Conservation (phyloP, 306 rosid genomes). For the Cucurbita maxima region DNA sequence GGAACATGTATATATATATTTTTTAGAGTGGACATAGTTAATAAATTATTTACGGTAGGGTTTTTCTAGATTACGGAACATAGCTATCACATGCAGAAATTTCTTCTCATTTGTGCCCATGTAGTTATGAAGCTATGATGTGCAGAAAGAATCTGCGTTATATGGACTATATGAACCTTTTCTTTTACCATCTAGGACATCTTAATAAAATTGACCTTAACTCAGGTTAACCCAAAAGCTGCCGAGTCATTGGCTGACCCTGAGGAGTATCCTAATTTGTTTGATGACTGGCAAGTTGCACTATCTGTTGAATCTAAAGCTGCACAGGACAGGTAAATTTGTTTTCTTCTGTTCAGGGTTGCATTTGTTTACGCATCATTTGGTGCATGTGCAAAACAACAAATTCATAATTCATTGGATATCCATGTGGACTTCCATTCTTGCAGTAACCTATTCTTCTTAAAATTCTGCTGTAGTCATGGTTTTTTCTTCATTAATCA, state of each 20-base stretch:
- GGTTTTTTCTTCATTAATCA: no score
- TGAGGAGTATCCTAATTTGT: conserved; percentile 87
- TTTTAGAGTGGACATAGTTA: background rate
- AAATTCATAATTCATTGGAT: background rate
- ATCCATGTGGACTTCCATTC: no score
- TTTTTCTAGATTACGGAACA: background rate
- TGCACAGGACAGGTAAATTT: conserved; percentile 45
- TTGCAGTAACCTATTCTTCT: no score
- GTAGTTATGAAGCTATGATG: background rate
- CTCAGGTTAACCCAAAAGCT: conserved; percentile 84
- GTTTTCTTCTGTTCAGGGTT: background rate
- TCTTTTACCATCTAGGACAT: background rate
- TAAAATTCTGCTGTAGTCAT: no score
- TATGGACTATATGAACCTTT: background rate
- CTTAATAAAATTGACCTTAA: conserved; percentile 8
- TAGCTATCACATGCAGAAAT: background rate
- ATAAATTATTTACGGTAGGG: background rate
- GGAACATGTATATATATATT: background rate
- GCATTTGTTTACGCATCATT: background rate
- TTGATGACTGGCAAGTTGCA: conserved; percentile 96
- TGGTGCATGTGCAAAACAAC: background rate
- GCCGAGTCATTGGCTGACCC: conserved; percentile 98
- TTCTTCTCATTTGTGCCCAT: background rate
- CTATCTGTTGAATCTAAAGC: conserved; percentile 78
- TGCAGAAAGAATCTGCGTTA: background rate